Percentiles rank a stretch among this genome's conserved stretches.
These are phyloP conservation scores for Stemphylium beticola DNA, from an alignment of 2,329 filamentous ascomycete genomes.

Conservation along the genomic window DNA sequence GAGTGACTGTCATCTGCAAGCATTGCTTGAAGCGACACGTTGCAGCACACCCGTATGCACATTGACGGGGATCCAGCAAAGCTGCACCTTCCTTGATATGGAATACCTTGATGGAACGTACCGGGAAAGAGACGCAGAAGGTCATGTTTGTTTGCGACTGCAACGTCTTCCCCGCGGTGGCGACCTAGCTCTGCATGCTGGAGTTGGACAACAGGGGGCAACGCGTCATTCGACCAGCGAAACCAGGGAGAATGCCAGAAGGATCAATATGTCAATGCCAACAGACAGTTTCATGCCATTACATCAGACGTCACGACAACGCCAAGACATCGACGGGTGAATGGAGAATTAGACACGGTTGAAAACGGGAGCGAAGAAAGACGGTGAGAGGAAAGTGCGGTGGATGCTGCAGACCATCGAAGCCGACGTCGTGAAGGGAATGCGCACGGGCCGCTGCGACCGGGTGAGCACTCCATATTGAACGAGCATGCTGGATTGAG, in stretches of 20 bases:
- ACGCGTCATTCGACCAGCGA: not conserved
- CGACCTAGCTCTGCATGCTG: conserved; percentile 2
- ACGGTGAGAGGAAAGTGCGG: conserved; percentile 8
- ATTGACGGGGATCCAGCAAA: not conserved
- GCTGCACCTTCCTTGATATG: not conserved
- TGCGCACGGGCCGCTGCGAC: conserved; percentile 2
- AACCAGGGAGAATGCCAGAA: conserved; percentile 1
- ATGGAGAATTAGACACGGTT: not conserved
- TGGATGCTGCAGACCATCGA: conserved; percentile 3
- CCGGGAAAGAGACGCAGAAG: conserved; percentile 2
- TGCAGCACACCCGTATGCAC: not conserved
- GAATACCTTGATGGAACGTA: not conserved
- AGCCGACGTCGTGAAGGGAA: conserved; percentile 5
- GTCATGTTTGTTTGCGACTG: not conserved
- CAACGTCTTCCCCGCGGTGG: not conserved
- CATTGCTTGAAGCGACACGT: not conserved
- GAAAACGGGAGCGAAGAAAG: conserved; percentile 10
- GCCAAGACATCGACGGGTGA: not conserved
- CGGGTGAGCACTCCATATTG: not conserved
- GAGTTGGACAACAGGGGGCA: not conserved
- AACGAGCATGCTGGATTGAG: not conserved
- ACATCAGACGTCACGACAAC: not conserved
- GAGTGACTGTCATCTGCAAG: not conserved
- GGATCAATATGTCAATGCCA: not conserved
- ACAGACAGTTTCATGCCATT: not conserved